Conservation (phyloP, 345 rosid genomes). For the Gossypium sturtianum region DNA sequence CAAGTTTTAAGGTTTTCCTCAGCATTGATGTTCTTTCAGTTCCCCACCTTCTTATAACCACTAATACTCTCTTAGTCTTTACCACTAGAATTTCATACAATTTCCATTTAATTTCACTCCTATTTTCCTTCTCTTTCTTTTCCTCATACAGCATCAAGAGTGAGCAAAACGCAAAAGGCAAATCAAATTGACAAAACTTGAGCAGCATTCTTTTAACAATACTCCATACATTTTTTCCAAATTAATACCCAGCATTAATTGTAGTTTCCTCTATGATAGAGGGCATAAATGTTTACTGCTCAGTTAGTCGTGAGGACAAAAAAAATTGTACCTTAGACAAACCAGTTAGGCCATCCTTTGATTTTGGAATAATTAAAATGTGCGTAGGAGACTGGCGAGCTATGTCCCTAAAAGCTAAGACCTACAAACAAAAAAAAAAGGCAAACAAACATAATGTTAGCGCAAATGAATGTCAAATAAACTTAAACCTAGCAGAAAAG, state of each 20-base stretch:
- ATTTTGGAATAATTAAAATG: conserved; percentile 27
- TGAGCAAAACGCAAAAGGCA: too few relatives aligned
- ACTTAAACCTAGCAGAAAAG: conserved; percentile 6
- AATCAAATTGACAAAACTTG: too few relatives aligned
- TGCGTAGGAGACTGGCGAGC: conserved; percentile 77
- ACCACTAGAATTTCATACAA: too few relatives aligned
- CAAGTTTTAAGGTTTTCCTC: too few relatives aligned
- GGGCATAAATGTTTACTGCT: not conserved
- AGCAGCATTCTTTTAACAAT: too few relatives aligned
- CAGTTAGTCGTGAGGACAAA: not conserved
- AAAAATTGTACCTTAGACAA: conserved; percentile 64
- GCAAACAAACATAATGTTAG: not conserved
- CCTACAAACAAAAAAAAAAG: conserved; percentile 32
- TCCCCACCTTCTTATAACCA: too few relatives aligned
- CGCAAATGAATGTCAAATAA: not conserved
- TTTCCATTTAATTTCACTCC: too few relatives aligned
- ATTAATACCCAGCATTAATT: not conserved
- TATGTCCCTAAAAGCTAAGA: conserved; percentile 84
- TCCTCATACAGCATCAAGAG: too few relatives aligned
- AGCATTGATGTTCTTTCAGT: too few relatives aligned
- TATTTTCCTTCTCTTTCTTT: too few relatives aligned
- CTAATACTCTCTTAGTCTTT: too few relatives aligned
- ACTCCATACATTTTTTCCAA: too few relatives aligned
- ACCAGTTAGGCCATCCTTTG: conserved; percentile 70
- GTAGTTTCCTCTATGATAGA: not conserved